Evolutionary conservation across 352 stramenopile genomes (phyloP), one percentile per base, ranked within the genome.

Genomic region (Discostella stelligera): DNA sequence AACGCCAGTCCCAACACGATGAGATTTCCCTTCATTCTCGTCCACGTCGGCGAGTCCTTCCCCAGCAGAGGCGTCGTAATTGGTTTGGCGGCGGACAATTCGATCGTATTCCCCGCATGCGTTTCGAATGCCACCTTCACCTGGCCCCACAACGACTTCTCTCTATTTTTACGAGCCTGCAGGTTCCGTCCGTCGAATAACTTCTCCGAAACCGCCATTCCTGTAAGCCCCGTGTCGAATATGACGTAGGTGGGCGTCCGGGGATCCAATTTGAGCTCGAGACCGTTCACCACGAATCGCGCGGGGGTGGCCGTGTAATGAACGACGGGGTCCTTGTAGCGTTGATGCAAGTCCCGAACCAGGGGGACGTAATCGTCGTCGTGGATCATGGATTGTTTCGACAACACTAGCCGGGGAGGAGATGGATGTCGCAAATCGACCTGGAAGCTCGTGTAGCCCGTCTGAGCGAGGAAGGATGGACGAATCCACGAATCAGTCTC

Each of bases 221-320:
- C 79, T n/a, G 69, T 83, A 5, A 86, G 58, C n/a, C 83, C 83
- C 11, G 79, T 89, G 39, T 89, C 83, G 65, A 89, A 86, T 30
- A 89, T 89, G 2, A 85, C 77, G 27, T 79, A 86, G n/a, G 81
- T 80, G 46, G 73, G 69, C 37, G 50, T 69, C 58, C 49, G 70
- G 3, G 25, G 32, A 16, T 58, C 46, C 55, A 66, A 60, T 66
- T 70, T 63, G 1, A 89, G 66, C 6, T 68, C 65, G 30, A 66
- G 63, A 10, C 79, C 83, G 68, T 89, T 85, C 0, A 86, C 76
- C 3, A 53, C 20, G 30, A 89, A 77, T 0, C 60, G 67, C 13
- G 70, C 20, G 2, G 66, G 64, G 14, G 49, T 61, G 11, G 76
- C 71, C 0, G 60, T 76, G 66, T 89, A 89, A 62, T 89, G 83